Evolutionary conservation across 2,329 filamentous ascomycete species (phyloP), one percentile per base, ranked within the genome.

Genomic region (Phialemoniopsis sp.): DNA sequence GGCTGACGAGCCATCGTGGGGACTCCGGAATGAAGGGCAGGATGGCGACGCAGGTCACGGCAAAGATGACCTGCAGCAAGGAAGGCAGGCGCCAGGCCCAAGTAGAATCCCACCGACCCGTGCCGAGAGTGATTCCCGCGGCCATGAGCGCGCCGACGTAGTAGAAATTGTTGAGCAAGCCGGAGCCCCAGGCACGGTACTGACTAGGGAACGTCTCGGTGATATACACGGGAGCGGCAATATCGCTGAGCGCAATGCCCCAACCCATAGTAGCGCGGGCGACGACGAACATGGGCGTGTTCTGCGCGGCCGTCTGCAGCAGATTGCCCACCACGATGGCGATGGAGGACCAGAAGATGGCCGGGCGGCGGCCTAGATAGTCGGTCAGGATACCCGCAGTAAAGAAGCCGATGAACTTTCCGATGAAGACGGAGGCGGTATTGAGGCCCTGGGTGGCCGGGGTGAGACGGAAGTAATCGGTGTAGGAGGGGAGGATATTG

Each of bases 401-500:
- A 8, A 76, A 49, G 2, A 63, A 63, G 15, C 66, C 68, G 6
- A 78, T 37, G 21, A 65, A 59, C 26, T 65, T 64, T 9, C 75
- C 75, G 36, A 80, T 72, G 48, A 68, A 78, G n/a, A 72, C 65
- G 2, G 71, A 70, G 0, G 73, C 68, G 5, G 73, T 79, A 46
- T 78, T 77, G 13, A 80, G 61, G 4, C 70, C 73, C 0, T 64
- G 71, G 0, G 73, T 76, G 0, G 70, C 67, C 1, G 68, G 53
- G n/a, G 58, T 77, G 8, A 80, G 65, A 4, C 65, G 47, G 56
- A 80, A 80, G 51, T 79, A 80, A 29, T 75, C 62, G 0, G 63
- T 68, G 50, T 79, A 80, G 0, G 66, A 68, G 0, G 74, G 73
- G 13, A 80, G 52, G 42, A 80, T 78, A 42, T 78, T 74, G 17